A percentile compares a stretch with the other conserved stretches of the same genome.
Evolutionary conservation across 495 filamentous ascomycete genomes (phyloP).

Genomic region (Xylaria bambusicola): DNA sequence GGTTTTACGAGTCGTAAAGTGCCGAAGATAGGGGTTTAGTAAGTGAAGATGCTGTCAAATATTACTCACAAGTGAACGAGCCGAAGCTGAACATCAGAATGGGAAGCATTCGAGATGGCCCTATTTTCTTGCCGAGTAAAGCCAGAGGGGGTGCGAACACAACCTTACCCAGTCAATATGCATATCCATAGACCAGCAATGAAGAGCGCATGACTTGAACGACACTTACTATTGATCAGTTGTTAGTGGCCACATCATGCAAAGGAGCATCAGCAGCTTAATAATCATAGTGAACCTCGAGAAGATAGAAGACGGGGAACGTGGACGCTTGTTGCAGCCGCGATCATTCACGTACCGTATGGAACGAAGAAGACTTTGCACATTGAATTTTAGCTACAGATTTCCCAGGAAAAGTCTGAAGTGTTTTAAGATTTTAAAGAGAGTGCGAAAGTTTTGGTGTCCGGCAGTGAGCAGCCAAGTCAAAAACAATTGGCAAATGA

Average conservation of each 20-base stretch:
- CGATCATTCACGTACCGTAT: constrained; percentile 40
- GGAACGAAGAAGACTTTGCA: constrained; percentile 77
- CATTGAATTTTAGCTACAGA: too few species aligned
- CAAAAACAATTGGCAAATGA: neutral
- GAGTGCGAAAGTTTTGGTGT: neutral
- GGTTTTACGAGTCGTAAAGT: too few species aligned
- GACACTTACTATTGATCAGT: constrained; percentile 1
- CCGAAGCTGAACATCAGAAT: constrained; percentile 70
- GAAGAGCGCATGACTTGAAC: neutral
- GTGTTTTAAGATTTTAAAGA: too few species aligned
- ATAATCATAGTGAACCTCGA: too few species aligned
- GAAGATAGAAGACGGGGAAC: too few species aligned
- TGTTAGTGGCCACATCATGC: too few species aligned
- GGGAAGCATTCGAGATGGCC: constrained; percentile 64
- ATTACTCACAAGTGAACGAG: constrained; percentile 50
- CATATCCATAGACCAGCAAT: too few species aligned
- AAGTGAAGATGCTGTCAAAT: too few species aligned
- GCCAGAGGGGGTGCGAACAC: constrained; percentile 66
- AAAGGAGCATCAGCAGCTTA: too few species aligned
- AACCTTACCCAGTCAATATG: constrained; percentile 36
- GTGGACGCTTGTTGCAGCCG: neutral
- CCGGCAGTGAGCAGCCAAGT: neutral
- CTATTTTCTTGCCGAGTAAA: constrained; percentile 69
- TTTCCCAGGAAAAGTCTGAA: too few species aligned
- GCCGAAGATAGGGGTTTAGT: too few species aligned